These are phyloP conservation scores for Dendrobium catenatum DNA, from an alignment of 106 monocot species.

Conservation along the genomic window DNA sequence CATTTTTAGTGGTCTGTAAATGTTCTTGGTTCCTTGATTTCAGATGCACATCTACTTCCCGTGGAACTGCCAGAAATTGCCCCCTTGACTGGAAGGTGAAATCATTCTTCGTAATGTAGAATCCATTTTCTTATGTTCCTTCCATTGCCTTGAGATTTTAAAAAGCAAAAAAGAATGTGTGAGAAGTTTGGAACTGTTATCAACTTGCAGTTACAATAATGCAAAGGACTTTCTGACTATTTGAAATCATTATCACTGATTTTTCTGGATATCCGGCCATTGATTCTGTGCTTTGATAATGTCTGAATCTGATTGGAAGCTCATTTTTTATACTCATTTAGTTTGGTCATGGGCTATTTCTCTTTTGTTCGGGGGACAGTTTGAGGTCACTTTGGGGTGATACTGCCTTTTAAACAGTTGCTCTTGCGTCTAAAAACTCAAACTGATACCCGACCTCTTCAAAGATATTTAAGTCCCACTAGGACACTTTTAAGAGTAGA, in stretches of 20 bases:
- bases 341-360: not conserved
- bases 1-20: not conserved
- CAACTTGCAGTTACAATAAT: not conserved
- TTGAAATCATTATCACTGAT: not conserved
- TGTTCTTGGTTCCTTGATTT: slow-evolving; percentile 11
- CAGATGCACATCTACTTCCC: slow-evolving; percentile 90
- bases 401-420: not conserved
- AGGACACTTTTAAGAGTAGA: no score
- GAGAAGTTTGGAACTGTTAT: not conserved
- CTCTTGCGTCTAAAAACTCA: not conserved
- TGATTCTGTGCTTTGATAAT: not conserved
- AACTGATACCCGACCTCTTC: not conserved
- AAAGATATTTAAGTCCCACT: not conserved
- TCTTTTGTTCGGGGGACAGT: no score
- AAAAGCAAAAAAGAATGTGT: not conserved
- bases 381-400: not conserved
- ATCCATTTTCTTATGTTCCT: not conserved
- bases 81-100: slow-evolving; percentile 70
- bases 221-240: not conserved
- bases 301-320: not conserved
- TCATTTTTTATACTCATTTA: not conserved
- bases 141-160: not conserved
- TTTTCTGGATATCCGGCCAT: not conserved
- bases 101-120: not conserved
- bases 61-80: slow-evolving; percentile 83